Conservation (phyloP, 495 filamentous ascomycete genomes). For the Penicillium tannophilum region DNA sequence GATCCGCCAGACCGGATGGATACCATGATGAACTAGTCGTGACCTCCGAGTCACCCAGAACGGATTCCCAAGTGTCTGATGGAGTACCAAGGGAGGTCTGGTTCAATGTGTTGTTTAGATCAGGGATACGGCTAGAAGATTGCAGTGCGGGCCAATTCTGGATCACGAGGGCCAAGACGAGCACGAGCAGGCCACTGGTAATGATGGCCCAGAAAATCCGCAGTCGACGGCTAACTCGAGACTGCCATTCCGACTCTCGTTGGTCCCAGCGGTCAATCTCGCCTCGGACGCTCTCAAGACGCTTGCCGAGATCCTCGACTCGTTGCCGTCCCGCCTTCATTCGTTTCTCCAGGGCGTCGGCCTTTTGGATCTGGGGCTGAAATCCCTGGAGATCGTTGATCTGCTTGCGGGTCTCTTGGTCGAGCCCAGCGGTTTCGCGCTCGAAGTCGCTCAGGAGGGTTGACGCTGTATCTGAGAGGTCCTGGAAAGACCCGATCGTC, state of each 20-base stretch:
- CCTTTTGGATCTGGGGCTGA: conserved; percentile 66
- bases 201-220: conserved; percentile 63
- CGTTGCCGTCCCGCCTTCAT: conserved; percentile 63
- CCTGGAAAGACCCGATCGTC: conserved; percentile 68
- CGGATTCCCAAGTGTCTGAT: conserved; percentile 15
- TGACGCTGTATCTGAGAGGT: conserved; percentile 64
- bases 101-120: conserved; percentile 7
- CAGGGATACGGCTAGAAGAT: neutral
- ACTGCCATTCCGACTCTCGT: conserved; percentile 72
- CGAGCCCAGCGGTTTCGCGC: conserved; percentile 59
- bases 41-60: conserved; percentile 2
- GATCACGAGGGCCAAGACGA: conserved; percentile 48
- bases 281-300: conserved; percentile 64
- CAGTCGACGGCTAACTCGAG: conserved; percentile 61
- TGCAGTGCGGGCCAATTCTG: conserved; percentile 28
- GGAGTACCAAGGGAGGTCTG: conserved; percentile 5
- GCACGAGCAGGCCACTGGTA: conserved; percentile 31
- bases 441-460: conserved; percentile 64
- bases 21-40: conserved; percentile 17
- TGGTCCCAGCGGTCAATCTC: conserved; percentile 73
- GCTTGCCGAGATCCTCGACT: conserved; percentile 63
- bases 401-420: conserved; percentile 64
- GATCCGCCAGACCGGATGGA: conserved; percentile 25
- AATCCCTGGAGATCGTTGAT: conserved; percentile 68
- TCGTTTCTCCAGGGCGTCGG: conserved; percentile 65